These are phyloP conservation scores for Tripterygium wilfordii DNA, from an alignment of 177 flowering plant species.

Conservation along the genomic window DNA sequence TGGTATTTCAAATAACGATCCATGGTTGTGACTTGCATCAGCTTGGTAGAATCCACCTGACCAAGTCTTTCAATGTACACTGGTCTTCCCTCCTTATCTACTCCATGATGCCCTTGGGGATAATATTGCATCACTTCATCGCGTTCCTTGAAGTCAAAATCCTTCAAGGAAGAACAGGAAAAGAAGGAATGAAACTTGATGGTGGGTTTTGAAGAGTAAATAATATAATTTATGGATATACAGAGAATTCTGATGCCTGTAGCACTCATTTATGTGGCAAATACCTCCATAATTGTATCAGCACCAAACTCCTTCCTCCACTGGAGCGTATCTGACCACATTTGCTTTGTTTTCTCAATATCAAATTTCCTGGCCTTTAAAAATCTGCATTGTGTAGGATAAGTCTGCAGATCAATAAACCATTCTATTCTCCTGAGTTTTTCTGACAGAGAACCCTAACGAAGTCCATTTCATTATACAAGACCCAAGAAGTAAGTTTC, in stretches of 20 bases:
- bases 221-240: too few species aligned
- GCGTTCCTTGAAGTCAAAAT: slow-evolving; percentile 68
- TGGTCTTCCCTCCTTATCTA: slow-evolving; percentile 88
- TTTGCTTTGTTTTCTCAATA: slow-evolving; percentile 51
- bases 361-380: slow-evolving; percentile 62
- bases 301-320: slow-evolving; percentile 65
- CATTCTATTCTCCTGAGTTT: not conserved
- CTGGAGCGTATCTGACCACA: slow-evolving; percentile 59
- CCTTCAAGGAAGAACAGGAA: slow-evolving; percentile 31
- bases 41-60: slow-evolving; percentile 68
- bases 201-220: too few species aligned
- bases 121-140: slow-evolving; percentile 62
- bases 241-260: not conserved
- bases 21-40: slow-evolving; percentile 81
- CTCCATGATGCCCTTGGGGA: slow-evolving; percentile 97
- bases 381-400: slow-evolving; percentile 23
- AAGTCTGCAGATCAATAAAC: not conserved
- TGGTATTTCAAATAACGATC: slow-evolving; percentile 89
- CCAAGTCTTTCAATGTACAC: slow-evolving; percentile 84
- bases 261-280: not conserved
- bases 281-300: slow-evolving; percentile 57
- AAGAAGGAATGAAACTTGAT: not conserved
- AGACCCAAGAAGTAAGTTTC: too few species aligned
- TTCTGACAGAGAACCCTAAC: too few species aligned
- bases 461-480: too few species aligned